Base-by-base conservation (phyloP, 1,284 basidiomycete genomes). In the Inonotus obliquus region DNA sequence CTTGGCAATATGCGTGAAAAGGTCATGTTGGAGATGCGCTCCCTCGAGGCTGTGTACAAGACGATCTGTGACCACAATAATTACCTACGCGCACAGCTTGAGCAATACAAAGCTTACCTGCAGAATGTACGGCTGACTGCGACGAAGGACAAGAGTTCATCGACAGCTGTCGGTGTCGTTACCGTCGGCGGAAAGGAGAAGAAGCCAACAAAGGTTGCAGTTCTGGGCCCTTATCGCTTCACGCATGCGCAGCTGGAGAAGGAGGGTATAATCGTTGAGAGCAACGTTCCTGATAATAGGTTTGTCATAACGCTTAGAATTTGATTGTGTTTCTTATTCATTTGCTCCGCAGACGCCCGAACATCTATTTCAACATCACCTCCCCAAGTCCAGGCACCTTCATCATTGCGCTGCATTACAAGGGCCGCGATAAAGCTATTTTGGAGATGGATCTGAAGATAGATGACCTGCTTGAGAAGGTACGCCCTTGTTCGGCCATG, bases 401-500 rank as follows among this genome's bases (percentile, higher is more conserved):
- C 75, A 94, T 99, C 73, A 99, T 99, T 67, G 96, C 96, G 7
- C 79, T 99, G 58, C 96, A 98, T 76, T 99, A 98, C 81, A 98
- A 98, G 76, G 96, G 96, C 39, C 85, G 97, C n/a, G 96, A 98
- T 71, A 98, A 98, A 79, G 95, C 97, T 19, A 98, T 99, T 68
- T 82, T 99, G 52, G 97, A 99, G 81, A 99, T 99, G 96, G 97
- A 99, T 76, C 82, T 99, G 64, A 99, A 98, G 79, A 97, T 99
- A 70, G 97, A 99, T 75, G 97, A 99, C 77, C 76, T 99, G 67
- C 79, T 99, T 69, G 96, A 99, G 76, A 97, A 96, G 87, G 91
- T 92, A 62, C 27, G 79, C 71, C 2, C 10, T 49, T 41, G 47
- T 49, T 19, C n/a, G 25, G 52, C 37, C 27, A 23, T 38, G 27